Evolutionary conservation across 2,329 filamentous ascomycete species (phyloP), one percentile per base, ranked within the genome.

Genomic region (Pyrenophora tritici-repentis): DNA sequence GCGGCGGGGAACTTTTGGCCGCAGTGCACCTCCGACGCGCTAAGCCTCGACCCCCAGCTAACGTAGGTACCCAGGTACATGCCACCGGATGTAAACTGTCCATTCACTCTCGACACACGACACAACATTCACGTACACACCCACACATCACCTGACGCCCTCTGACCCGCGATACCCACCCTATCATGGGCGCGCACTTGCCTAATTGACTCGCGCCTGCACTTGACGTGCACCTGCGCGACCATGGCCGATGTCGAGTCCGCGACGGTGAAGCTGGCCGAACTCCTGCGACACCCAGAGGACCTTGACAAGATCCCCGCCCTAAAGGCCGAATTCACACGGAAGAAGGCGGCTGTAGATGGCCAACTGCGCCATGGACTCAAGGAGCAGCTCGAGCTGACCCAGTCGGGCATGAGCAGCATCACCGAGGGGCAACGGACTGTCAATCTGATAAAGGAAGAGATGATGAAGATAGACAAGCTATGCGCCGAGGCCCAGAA

Each of bases 401-500:
- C 94, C 9, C 93, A 97, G 77, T 84, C 89, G 62, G 94, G 94
- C 73, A 96, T 99, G 86, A 88, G 79, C 59, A 89, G 89, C 56
- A 87, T 99, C 59, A 86, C 85, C 37, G 91, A 97, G 70, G 92
- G 92, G 49, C 92, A 97, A 75, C 89, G 92, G 73, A 90, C 90
- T 55, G 90, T 99, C 31, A 88, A 90, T 70, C 85, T 89, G 65
- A 97, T 97, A 76, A 96, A 96, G 75, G 93, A 97, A 62, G 94
- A 99, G 78, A 94, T 99, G 85, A 91, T 95, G 81, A 95, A 93
- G 77, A 97, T 99, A 67, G 94, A 99, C 79, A 91, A 90, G 77
- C 84, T 99, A 59, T 99, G 94, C 78, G 91, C 92, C 58, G 95
- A 99, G 76, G 92, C 92, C 47, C 93, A 97, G 79, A 91, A 90